These are phyloP conservation scores for Diatrype stigma DNA, from an alignment of 2,329 filamentous ascomycete species.

Conservation along the genomic window DNA sequence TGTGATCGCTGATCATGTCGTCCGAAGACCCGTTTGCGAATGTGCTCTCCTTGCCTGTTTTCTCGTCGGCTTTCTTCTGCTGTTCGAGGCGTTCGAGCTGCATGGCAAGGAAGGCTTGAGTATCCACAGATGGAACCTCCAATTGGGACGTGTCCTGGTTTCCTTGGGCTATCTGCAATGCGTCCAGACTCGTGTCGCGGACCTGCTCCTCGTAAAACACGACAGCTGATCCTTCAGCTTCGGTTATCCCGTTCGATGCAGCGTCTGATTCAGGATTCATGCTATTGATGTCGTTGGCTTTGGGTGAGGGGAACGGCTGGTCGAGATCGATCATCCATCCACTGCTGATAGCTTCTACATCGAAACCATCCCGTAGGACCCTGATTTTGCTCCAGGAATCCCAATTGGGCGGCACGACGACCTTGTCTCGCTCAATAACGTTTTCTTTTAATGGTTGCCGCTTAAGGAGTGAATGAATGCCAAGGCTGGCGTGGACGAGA, in stretches of 20 bases:
- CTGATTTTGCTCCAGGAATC: conserved; percentile 98
- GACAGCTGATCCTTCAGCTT: conserved; percentile 58
- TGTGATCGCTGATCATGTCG: conserved; percentile 67
- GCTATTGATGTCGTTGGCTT: conserved; percentile 17
- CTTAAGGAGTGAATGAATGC: conserved; percentile 79
- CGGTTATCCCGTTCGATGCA: conserved; percentile 29
- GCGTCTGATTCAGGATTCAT: conserved; percentile 23
- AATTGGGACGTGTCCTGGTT: conserved; percentile 41
- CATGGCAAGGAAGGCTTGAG: conserved; percentile 70
- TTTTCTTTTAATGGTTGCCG: conserved; percentile 79
- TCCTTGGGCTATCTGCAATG: conserved; percentile 50
- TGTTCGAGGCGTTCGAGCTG: conserved; percentile 75
- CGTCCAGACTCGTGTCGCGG: conserved; percentile 65
- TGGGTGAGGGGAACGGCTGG: conserved; percentile 39
- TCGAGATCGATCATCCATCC: conserved; percentile 85
- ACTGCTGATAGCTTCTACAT: conserved; percentile 79
- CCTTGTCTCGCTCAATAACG: conserved; percentile 89
- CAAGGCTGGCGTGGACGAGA: conserved; percentile 79
- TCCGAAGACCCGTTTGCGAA: conserved; percentile 24
- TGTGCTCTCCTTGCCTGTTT: conserved; percentile 32
- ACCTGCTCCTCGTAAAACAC: conserved; percentile 76
- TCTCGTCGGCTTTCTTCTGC: conserved; percentile 50
- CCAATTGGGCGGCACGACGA: conserved; percentile 94
- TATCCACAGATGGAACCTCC: conserved; percentile 66
- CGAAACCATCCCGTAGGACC: conserved; percentile 84